Evolutionary conservation across 108 stramenopile species (phyloP).

Genomic region (Skeletonema potamos): DNA sequence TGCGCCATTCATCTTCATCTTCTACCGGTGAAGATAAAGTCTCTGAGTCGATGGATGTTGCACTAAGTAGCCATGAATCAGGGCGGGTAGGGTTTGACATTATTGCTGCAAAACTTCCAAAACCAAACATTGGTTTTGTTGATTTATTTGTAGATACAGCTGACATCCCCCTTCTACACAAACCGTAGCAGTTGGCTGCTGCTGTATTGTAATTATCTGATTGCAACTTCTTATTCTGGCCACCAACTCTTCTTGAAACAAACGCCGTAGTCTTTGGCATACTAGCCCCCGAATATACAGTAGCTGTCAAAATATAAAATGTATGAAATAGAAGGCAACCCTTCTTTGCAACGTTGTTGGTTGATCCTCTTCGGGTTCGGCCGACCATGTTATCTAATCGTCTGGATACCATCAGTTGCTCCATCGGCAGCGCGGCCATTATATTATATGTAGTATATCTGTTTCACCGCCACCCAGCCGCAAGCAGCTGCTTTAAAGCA

Average conservation of each 20-base stretch:
- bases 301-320: conserved; percentile 1
- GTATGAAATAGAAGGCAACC: not conserved
- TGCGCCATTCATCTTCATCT: conserved; percentile 77
- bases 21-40: conserved; percentile 9
- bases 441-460: not conserved
- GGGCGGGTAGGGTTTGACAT: not conserved
- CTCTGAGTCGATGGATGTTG: conserved; percentile 12
- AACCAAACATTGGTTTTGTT: conserved; percentile 7
- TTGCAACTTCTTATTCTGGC: not conserved
- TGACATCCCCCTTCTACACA: not conserved
- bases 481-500: not conserved
- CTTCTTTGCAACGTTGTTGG: not conserved
- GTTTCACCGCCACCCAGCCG: not conserved
- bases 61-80: not conserved
- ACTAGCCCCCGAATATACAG: not conserved
- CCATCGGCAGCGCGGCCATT: not conserved
- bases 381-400: not conserved
- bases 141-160: not conserved
- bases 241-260: not conserved
- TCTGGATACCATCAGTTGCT: not conserved
- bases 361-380: not conserved
- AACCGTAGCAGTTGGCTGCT: conserved; percentile 1
- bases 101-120: not conserved
- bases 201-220: not conserved
- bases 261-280: not conserved